phyloP scores from a whole-genome alignment of 2,329 filamentous ascomycete species.

The Penicillium verrucosum region DNA sequence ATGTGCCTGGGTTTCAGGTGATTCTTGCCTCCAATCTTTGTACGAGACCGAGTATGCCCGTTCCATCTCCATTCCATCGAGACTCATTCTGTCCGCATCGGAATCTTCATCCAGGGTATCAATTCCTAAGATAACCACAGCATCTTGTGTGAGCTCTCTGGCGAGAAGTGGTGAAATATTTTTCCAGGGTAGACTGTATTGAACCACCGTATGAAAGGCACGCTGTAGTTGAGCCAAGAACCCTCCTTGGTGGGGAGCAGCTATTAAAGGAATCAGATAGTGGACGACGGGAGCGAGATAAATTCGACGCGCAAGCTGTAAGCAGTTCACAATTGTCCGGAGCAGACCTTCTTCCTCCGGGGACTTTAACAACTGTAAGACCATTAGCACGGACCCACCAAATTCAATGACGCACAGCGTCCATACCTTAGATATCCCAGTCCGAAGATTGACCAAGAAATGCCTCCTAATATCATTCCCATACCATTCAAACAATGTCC shows the following conservation, averaged over 20 bases:
- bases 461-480: slow-evolving; percentile 43
- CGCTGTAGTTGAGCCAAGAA: slow-evolving; percentile 39
- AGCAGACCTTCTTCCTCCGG: slow-evolving; percentile 27
- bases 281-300: slow-evolving; percentile 39
- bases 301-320: slow-evolving; percentile 36
- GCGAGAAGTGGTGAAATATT: slow-evolving; percentile 45
- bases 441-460: slow-evolving; percentile 40
- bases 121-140: slow-evolving; percentile 43
- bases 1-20: slow-evolving; percentile 23
- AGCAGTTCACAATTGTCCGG: slow-evolving; percentile 33
- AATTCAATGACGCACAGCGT: neutral
- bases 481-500: slow-evolving; percentile 43
- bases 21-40: slow-evolving; percentile 35
- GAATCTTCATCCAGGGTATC: slow-evolving; percentile 28
- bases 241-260: slow-evolving; percentile 26
- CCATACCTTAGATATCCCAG: slow-evolving; percentile 34
- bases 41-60: slow-evolving; percentile 37
- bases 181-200: slow-evolving; percentile 45
- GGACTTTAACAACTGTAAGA: slow-evolving; percentile 25
- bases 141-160: slow-evolving; percentile 45
- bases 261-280: slow-evolving; percentile 31
- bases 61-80: slow-evolving; percentile 41
- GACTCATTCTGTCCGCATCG: slow-evolving; percentile 15
- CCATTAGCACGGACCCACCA: slow-evolving; percentile 2
- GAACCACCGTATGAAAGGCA: slow-evolving; percentile 48